These are phyloP conservation scores for Colletotrichum ledebouriae DNA, from an alignment of 2,329 filamentous ascomycete genomes.

Conservation along the genomic window DNA sequence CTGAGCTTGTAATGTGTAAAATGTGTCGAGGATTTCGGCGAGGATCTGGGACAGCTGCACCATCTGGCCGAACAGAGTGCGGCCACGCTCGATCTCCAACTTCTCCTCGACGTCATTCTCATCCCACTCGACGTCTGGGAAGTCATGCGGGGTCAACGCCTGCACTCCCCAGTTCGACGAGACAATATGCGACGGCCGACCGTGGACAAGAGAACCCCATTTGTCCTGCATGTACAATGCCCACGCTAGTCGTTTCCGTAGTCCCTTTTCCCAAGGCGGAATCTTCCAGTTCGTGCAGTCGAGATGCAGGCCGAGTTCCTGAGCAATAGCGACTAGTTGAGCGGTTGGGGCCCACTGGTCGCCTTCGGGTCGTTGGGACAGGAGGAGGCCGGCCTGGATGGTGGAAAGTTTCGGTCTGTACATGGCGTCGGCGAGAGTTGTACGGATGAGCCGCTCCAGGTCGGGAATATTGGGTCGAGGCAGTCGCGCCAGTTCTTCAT, in stretches of 20 bases:
- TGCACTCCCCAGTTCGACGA: conserved; percentile 82
- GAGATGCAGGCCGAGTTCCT: conserved; percentile 90
- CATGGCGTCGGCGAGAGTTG: conserved; percentile 81
- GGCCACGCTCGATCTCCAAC: conserved; percentile 75
- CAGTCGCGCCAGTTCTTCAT: conserved; percentile 72
- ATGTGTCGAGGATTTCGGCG: conserved; percentile 84
- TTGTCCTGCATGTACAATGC: conserved; percentile 94
- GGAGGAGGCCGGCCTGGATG: conserved; percentile 80
- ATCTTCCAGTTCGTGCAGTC: conserved; percentile 92
- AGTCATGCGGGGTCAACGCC: conserved; percentile 74
- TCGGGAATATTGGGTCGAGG: conserved; percentile 79
- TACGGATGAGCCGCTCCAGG: conserved; percentile 80
- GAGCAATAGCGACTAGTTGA: conserved; percentile 86
- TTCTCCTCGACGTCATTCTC: conserved; percentile 73
- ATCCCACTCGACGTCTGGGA: conserved; percentile 78
- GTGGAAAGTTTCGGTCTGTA: conserved; percentile 86
- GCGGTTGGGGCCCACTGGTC: conserved; percentile 89
- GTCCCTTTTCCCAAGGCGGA: conserved; percentile 85
- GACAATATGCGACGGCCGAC: conserved; percentile 83
- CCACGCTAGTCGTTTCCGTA: conserved; percentile 90
- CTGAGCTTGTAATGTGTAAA: conserved; percentile 85
- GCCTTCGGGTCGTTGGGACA: conserved; percentile 81
- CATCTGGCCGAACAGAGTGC: conserved; percentile 81
- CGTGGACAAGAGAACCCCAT: conserved; percentile 89
- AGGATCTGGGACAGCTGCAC: conserved; percentile 81